Evolutionary conservation across 73 alveolate species (phyloP), one percentile per base, ranked within the genome.

Genomic region (Blepharisma stoltei): DNA sequence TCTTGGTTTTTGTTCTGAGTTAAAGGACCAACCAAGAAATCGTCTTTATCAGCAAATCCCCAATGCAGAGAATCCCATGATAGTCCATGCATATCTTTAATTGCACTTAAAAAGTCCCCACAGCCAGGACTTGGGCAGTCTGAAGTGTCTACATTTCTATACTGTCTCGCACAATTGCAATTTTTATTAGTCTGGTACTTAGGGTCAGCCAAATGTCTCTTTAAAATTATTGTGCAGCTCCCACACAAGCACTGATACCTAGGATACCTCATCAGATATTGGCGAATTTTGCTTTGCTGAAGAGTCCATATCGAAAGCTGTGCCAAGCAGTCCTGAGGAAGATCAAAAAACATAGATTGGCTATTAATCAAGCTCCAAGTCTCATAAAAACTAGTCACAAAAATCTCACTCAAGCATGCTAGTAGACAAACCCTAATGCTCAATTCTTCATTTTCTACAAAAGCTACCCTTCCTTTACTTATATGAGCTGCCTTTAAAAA

Each of bases 71-170:
- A 70, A 7, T 89, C 95, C 85, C 92, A 84, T 8, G 77, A 52
- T 41, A 84, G 54, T 5, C 60, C n/a, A 47, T 37, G 60, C 50
- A 54, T 83, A 70, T 84, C 89, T 81, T 85, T 92, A 60, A 89
- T 60, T 67, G 49, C 86, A 41, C 75, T 53, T 6, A 92, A 60
- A 80, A 83, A 92, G 25, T 92, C 91, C 1, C 90, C 81, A 60
- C 97, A 92, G 27, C 97, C 97, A 32, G 93, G 90, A 23, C 96
- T 86, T 18, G 95, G 92, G 80, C 98, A 91, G 6, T 87, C 77
- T 7, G 86, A 76, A 47, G 88, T 83, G 21, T 92, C 96, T 32
- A 90, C 89, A 79, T 84, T 87, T 67, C 86, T 81, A 54, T 83
- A 79, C 54, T 81, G 78, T 14, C 81, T 81, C 48, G 84, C 92